phyloP scores from a whole-genome alignment of 345 rosid species.

The Acer saccharum region DNA sequence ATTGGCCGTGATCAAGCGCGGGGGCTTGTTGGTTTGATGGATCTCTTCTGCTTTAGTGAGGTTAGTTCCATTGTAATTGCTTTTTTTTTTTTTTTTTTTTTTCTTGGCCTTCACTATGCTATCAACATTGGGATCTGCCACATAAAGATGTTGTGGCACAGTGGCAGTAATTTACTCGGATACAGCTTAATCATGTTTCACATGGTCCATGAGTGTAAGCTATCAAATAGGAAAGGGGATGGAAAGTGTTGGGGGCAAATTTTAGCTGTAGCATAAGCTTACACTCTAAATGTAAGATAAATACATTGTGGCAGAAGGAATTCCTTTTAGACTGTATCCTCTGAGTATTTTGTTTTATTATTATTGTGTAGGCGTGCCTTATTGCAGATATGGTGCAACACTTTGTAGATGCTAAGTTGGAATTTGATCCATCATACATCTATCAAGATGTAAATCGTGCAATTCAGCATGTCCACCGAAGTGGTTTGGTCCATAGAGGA shows the following conservation, averaged over 20 bases:
- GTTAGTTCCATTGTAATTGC: constrained; percentile 38
- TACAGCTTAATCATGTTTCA: not conserved
- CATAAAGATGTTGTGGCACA: not conserved
- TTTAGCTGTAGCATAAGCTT: not conserved
- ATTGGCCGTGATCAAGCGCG: constrained; percentile 93
- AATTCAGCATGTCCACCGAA: constrained; percentile 92
- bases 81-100: not conserved
- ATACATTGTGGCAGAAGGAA: not conserved
- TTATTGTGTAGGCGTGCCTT: constrained; percentile 73
- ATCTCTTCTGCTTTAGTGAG: constrained; percentile 98
- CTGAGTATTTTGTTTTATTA: not conserved
- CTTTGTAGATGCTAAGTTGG: constrained; percentile 91
- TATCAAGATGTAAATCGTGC: constrained; percentile 91
- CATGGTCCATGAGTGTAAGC: not conserved
- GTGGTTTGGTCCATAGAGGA: constrained; percentile 91
- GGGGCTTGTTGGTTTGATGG: constrained; percentile 92
- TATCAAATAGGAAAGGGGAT: not conserved
- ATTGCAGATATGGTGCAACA: constrained; percentile 92
- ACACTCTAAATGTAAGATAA: not conserved
- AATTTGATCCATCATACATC: constrained; percentile 90
- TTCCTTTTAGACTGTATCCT: not conserved
- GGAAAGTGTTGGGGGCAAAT: not conserved
- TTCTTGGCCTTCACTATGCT: not conserved
- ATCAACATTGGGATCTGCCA: not conserved
- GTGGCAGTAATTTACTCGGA: not conserved